Base-by-base conservation (phyloP, 2,329 filamentous ascomycete genomes). In the Sporothrix brunneoviolacea region DNA sequence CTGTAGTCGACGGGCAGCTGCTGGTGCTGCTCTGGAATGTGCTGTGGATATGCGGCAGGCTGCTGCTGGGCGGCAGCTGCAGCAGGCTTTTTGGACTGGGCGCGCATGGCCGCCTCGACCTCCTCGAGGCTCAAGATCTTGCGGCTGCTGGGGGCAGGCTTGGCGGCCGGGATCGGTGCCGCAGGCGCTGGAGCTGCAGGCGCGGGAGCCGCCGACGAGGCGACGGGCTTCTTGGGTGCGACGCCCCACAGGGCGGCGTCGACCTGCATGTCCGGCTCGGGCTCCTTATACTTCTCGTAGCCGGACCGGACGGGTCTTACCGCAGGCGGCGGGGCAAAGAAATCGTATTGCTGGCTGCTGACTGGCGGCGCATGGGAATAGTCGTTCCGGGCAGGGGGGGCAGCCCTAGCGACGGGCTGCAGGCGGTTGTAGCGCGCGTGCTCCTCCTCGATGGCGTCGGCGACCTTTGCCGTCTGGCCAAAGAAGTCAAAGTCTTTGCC, bases 401-500 rank as follows among this genome's bases (percentile, higher is more conserved):
- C 64, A 50, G 71, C 62, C 57, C 72, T 75, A 18, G 77, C 66
- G 16, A 75, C 68, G 13, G 86, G 83, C 57, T 85, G 78, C 57
- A 91, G 83, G 48, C 90, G 83, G 60, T 80, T 81, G 68, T 84
- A 96, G 51, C 90, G 83, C 61, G 90, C 74, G 64, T 95, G 88
- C 70, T 97, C 93, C 68, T 97, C 90, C 57, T 89, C 86, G 59
- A 98, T 86, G 32, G 86, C 90, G 69, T 84, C 79, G 18, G 90
- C 78, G 36, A 95, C 87, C 68, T 91, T 83, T 52, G 91, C 91
- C 7, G 93, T 98, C 62, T 88, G 84, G 36, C 91, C 91, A 58
- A 94, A 95, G 70, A 97, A 98, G 67, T 98, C 93, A 62, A 97
- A 97, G 68, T 98, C 91, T 65, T 88, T 94, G 63, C 91, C 91